Conservation (phyloP, 441 rosid genomes). For the Euphorbia schlechtendalii region DNA sequence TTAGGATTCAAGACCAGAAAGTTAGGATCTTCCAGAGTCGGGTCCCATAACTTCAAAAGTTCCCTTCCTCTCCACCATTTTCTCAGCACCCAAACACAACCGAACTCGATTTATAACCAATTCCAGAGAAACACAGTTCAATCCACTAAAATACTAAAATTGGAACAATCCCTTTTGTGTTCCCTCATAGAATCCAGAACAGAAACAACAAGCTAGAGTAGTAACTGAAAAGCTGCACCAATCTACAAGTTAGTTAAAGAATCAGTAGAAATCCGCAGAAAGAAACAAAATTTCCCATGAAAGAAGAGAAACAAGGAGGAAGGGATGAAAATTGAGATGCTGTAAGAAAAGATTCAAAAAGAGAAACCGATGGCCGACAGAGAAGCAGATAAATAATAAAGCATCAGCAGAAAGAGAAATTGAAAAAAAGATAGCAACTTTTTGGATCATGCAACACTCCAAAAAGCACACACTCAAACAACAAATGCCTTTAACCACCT, state of each 20-base stretch:
- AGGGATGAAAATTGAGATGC: not conserved
- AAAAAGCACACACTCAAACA: conserved; percentile 32
- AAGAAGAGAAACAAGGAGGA: not conserved
- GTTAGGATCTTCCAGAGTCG: not conserved
- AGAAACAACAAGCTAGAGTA: not conserved
- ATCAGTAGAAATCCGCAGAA: not conserved
- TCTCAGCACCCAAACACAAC: conserved; percentile 1
- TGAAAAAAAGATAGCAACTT: conserved; percentile 16
- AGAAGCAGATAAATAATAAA: conserved; percentile 38
- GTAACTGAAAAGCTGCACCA: conserved; percentile 4
- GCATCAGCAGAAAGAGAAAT: conserved; percentile 19
- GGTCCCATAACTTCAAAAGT: not conserved
- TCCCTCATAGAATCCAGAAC: not conserved
- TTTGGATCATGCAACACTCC: conserved; percentile 52
- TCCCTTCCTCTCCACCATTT: conserved; percentile 4
- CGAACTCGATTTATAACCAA: not conserved
- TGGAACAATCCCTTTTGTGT: not conserved
- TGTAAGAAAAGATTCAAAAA: conserved; percentile 36
- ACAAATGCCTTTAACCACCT: conserved; percentile 1
- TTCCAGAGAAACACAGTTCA: conserved; percentile 5
- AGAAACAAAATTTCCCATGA: not conserved
- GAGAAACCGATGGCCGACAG: conserved; percentile 46
- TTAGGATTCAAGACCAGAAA: conserved; percentile 12
- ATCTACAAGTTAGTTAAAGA: not conserved
- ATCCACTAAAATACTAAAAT: not conserved